These are phyloP conservation scores for Lipomyces mesembrius DNA, from an alignment of 805 yeast species.

Conservation along the genomic window DNA sequence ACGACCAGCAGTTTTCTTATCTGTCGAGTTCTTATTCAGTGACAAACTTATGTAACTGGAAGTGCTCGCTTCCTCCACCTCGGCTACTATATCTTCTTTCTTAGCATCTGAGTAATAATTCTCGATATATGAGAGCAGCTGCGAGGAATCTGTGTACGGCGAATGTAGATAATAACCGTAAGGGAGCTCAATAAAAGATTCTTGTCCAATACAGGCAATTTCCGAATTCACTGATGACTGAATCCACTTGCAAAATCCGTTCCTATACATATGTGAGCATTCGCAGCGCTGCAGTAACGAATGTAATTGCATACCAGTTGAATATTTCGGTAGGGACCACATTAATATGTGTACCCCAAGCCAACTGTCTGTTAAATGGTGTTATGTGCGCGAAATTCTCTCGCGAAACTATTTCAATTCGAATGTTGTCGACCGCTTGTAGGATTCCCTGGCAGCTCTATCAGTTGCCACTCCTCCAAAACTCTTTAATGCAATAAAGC, in stretches of 20 bases:
- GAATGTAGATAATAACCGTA: slow-evolving; percentile 30
- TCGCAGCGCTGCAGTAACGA: background rate
- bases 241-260: slow-evolving; percentile 24
- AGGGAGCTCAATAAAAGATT: slow-evolving; percentile 30
- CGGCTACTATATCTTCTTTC: background rate
- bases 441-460: slow-evolving; percentile 12
- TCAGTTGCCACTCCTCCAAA: slow-evolving; percentile 1
- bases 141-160: slow-evolving; percentile 8
- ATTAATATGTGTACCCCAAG: slow-evolving; percentile 31
- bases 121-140: slow-evolving; percentile 12
- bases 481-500: background rate
- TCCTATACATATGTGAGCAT: slow-evolving; percentile 14
- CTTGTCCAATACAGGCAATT: slow-evolving; percentile 22
- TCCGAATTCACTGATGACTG: slow-evolving; percentile 11
- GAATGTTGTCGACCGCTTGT: slow-evolving; percentile 15
- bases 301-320: slow-evolving; percentile 18
- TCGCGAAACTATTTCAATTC: slow-evolving; percentile 27
- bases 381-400: slow-evolving; percentile 32
- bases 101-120: slow-evolving; percentile 12
- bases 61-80: slow-evolving; percentile 6
- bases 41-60: slow-evolving; percentile 27
- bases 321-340: slow-evolving; percentile 18
- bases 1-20: slow-evolving; percentile 10
- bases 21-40: slow-evolving; percentile 11
- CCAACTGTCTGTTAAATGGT: slow-evolving; percentile 31